Evolutionary conservation across 345 rosid species (phyloP), one percentile per base, ranked within the genome.

Genomic region (Orychophragmus violaceus): DNA sequence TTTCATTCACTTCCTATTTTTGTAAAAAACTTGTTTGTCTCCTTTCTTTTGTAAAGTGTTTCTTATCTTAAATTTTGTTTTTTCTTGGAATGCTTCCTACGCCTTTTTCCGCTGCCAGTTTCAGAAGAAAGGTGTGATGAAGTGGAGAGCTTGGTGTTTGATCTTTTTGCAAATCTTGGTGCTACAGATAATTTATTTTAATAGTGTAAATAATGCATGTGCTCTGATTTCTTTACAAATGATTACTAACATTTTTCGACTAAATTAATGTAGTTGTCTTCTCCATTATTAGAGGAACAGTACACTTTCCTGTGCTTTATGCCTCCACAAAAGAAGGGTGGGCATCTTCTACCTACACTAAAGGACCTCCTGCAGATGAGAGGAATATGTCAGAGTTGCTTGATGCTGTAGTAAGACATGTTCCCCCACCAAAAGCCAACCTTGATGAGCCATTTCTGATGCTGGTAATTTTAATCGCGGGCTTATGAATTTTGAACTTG

Each of bases 301-400:
- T 89, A 33, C 97, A 92, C 58, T 89, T 92, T 79, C 98, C 96
- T 0, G 98, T 92, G 63, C 90, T 92, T 25, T 89, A 92, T 86
- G 98, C 98, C 71, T 92, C 97, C 59, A 97, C 98, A 16, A 92
- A 92, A 81, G 93, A 92, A 85, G 97, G 98, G 59, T 92, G 98
- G 98, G 95, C 97, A 52, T 87, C 91, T 29, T 78, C 93, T 58
- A 78, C 88, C 62, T 92, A 57, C 77, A 89, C 91, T 52, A 89
- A 89, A 82, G 84, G 81, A 50, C 98, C 98, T 72, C 84, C 88
- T 33, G 76, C 80, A 44, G 90, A 76, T 79, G 76, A 58, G 4
- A 85, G 58, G 75, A 85, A 89, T 81, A 92, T 92, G 98, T 84
- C 98, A 36, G 69, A 83, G 66, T 83, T 92, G 83, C 95, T 92